A percentile compares a stretch with the other conserved stretches of the same genome.
phyloP scores from a whole-genome alignment of 2,329 filamentous ascomycete genomes.

The Huntiella abstrusa region DNA sequence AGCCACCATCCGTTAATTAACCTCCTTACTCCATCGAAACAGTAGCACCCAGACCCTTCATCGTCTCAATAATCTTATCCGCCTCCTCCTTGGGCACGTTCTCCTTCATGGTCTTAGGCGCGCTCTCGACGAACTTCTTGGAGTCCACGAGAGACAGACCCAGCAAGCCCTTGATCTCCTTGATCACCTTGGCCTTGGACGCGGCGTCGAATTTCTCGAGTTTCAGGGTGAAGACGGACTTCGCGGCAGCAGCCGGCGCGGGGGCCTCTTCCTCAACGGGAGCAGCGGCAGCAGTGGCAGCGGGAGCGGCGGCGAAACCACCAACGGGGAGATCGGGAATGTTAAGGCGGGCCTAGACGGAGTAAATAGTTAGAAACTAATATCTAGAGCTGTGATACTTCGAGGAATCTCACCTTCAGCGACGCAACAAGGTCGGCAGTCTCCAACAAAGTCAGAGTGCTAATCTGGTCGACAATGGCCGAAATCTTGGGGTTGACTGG shows the following conservation, averaged over 20 bases:
- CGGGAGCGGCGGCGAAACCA: conserved; percentile 58
- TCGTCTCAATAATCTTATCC: conserved; percentile 88
- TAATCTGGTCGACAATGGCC: conserved; percentile 94
- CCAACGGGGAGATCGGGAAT: conserved; percentile 95
- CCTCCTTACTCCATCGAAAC: conserved; percentile 65
- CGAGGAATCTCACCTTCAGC: conserved; percentile 55
- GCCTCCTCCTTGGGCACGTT: conserved; percentile 96
- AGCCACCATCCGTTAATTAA: conserved; percentile 9
- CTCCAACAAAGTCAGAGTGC: conserved; percentile 91
- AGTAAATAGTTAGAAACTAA: not conserved
- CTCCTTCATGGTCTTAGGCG: conserved; percentile 98
- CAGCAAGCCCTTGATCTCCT: conserved; percentile 95
- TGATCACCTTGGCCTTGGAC: conserved; percentile 97
- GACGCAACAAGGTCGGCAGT: conserved; percentile 88
- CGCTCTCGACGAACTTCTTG: conserved; percentile 99
- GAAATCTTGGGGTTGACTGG: conserved; percentile 74
- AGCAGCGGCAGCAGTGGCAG: conserved; percentile 38
- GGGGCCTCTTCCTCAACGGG: conserved; percentile 56
- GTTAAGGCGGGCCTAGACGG: conserved; percentile 40
- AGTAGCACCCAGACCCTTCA: conserved; percentile 84
- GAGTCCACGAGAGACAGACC: conserved; percentile 93
- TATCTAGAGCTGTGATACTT: not conserved
- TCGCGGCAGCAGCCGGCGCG: conserved; percentile 80
- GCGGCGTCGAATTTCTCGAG: conserved; percentile 72
- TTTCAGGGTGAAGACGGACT: conserved; percentile 92